These are phyloP conservation scores for Phytophthora podocarpi DNA, from an alignment of 352 stramenopile species.

Conservation along the genomic window DNA sequence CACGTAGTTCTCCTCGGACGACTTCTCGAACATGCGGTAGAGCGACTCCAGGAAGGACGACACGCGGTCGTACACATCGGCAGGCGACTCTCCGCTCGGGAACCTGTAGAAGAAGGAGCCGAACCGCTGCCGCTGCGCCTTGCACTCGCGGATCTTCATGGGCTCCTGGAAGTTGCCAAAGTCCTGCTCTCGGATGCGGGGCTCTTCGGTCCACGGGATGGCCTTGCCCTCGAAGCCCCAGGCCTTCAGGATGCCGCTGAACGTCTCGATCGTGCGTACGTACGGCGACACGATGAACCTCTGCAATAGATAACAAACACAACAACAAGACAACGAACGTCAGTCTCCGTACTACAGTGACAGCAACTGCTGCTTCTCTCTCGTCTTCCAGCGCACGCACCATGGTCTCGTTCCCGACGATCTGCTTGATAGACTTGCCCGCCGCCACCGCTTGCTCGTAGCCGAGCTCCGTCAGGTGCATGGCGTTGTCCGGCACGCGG, in stretches of 20 bases:
- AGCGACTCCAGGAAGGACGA: conserved; percentile 90
- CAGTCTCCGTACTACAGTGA: neutral
- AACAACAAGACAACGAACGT: neutral
- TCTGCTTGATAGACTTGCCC: conserved; percentile 72
- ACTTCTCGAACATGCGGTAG: conserved; percentile 86
- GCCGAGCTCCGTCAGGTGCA: conserved; percentile 82
- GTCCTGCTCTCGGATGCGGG: conserved; percentile 89
- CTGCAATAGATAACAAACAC: conserved; percentile 37
- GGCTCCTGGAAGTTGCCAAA: conserved; percentile 92
- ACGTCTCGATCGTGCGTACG: conserved; percentile 88
- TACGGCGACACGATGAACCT: conserved; percentile 88
- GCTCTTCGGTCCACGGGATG: conserved; percentile 84
- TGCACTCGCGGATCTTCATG: conserved; percentile 82
- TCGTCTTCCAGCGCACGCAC: no score
- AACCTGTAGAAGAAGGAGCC: conserved; percentile 91
- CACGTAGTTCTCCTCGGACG: conserved; percentile 81
- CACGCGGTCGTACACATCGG: conserved; percentile 89
- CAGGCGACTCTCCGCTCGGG: conserved; percentile 85
- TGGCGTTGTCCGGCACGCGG: conserved; percentile 80
- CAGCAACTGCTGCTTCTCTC: no score
- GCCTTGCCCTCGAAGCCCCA: conserved; percentile 58
- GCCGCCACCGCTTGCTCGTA: conserved; percentile 77
- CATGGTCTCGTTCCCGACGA: conserved; percentile 79
- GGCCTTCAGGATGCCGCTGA: conserved; percentile 77
- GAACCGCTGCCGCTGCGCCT: conserved; percentile 75